A percentile compares a stretch with the other conserved stretches of the same genome.
phyloP scores from a whole-genome alignment of 495 filamentous ascomycete genomes.

The Cairneyella variabilis region DNA sequence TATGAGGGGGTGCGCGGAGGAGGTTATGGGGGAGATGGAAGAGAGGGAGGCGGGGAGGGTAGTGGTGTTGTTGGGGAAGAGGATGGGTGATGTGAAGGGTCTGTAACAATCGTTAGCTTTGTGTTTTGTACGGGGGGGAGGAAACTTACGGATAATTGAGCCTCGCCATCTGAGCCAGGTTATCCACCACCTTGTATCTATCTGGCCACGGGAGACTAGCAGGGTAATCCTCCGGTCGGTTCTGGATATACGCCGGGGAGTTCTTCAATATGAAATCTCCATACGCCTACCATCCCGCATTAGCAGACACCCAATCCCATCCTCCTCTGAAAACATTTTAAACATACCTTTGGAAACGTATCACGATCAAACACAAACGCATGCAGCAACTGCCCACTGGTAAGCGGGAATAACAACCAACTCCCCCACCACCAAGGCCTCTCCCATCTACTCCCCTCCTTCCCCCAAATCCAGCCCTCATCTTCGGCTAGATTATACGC shows the following conservation, averaged over 20 bases:
- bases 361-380: constrained; percentile 91
- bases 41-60: constrained; percentile 62
- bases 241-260: constrained; percentile 74
- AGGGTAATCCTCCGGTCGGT: constrained; percentile 66
- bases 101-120: constrained; percentile 32
- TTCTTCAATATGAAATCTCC: constrained; percentile 69
- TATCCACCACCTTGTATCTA: constrained; percentile 74
- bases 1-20: constrained; percentile 81
- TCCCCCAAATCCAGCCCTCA: constrained; percentile 68
- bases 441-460: constrained; percentile 33
- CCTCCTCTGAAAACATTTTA: not conserved
- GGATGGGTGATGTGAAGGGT: constrained; percentile 77
- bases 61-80: constrained; percentile 69
- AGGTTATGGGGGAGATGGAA: constrained; percentile 72
- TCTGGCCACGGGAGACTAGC: constrained; percentile 66
- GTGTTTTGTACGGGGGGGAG: not conserved
- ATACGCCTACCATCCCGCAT: constrained; percentile 46
- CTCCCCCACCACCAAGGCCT: constrained; percentile 90
- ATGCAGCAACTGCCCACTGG: constrained; percentile 86
- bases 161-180: constrained; percentile 71
- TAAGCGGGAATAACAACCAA: constrained; percentile 92
- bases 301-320: constrained; percentile 3
- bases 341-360: constrained; percentile 72
- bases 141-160: constrained; percentile 77
- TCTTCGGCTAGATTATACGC: constrained; percentile 79